Base-by-base conservation (phyloP, 768 basidiomycete genomes). In the Gymnopilus junonius region DNA sequence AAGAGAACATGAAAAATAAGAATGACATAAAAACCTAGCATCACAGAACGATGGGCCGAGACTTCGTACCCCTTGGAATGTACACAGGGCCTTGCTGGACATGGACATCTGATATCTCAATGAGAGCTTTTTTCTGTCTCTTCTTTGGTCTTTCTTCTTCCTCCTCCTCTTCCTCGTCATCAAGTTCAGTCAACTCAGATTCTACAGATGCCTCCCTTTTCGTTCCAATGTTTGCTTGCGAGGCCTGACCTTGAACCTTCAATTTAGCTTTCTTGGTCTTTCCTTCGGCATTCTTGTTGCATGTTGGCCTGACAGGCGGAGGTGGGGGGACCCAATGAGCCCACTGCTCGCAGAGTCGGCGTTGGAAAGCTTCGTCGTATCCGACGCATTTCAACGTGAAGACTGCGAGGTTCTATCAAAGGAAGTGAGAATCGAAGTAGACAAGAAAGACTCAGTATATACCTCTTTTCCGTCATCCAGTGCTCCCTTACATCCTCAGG, bases 371-470 rank as follows among this genome's bases (percentile, higher is more conserved):
- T 15, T 46, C 56, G 59, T 73, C 71, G 23, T 70, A 73, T 2
- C 64, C 71, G 12, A 67, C 59, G 45, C 71, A 73, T 27, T 66
- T 60, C 68, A 73, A 61, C 2, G 65, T 66, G 59, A 61, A 73
- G 4, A 73, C 65, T n/a, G 37, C 45, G 21, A 73, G 45, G 0
- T 20, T 32, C 69, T 70, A 27, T 8, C 8, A 14, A 32, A n/a
- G n/a, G 3, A 39, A 23, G 1, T 14, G 58, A 7, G 8, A 50
- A 50, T 29, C 10, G 37, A 31, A 2, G 14, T 25, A 7, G 37
- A 21, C 8, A 32, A 29, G 14, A 4, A 20, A 34, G n/a, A 20
- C 14, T 8, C 42, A n/a, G 31, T 8, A 51, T 23, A 31, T 29
- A 71, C 70, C 65, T 65, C 63, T 4, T 66, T 59, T 14, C 70